Percentiles rank a stretch among this genome's conserved stretches.
phyloP scores from a whole-genome alignment of 345 rosid genomes.

The Citropsis articulata region DNA sequence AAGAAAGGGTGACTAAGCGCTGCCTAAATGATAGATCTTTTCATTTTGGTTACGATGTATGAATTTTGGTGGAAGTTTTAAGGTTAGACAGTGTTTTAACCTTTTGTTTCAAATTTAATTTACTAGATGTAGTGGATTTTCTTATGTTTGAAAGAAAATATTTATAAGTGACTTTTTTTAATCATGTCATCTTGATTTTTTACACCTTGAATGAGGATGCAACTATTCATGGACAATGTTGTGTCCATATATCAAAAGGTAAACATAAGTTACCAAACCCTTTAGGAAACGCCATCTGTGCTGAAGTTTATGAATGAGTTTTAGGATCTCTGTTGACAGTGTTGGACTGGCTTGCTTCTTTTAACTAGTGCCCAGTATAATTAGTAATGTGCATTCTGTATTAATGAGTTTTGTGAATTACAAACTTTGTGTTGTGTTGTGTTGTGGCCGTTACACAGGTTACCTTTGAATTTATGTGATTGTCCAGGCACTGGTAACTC shows the following conservation, averaged over 20 bases:
- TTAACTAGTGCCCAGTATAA: neutral
- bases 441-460: neutral
- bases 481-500: too few relatives aligned
- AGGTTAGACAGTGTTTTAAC: neutral
- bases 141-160: neutral
- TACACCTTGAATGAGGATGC: neutral
- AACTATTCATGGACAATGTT: neutral
- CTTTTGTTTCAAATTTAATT: neutral
- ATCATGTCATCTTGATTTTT: neutral
- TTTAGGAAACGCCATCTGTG: neutral
- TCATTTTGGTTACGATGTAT: neutral
- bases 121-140: neutral
- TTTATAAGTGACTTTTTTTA: neutral
- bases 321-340: neutral
- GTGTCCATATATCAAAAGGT: too few relatives aligned
- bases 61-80: slow-evolving; percentile 8
- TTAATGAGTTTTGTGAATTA: neutral
- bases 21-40: slow-evolving; percentile 2
- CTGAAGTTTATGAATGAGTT: neutral
- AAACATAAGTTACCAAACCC: neutral
- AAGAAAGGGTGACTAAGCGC: slow-evolving; percentile 47
- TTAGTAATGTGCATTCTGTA: neutral
- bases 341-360: neutral
- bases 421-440: too few relatives aligned
- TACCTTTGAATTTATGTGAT: too few relatives aligned